Evolutionary conservation across 768 basidiomycete genomes (phyloP).

Genomic region (Pisolithus sp.): DNA sequence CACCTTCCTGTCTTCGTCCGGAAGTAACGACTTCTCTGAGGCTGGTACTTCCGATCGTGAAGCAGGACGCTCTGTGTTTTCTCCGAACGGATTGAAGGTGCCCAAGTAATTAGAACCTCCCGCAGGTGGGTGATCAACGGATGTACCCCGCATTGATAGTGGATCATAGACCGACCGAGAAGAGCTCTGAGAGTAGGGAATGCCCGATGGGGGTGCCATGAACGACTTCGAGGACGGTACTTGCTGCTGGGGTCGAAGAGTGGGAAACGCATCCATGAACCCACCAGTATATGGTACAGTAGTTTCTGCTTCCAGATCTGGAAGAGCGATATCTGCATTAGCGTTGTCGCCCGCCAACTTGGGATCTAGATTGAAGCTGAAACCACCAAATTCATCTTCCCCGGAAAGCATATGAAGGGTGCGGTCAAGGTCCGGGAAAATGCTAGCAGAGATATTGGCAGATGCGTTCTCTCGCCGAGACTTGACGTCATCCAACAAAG

Average conservation of each 20-base stretch:
- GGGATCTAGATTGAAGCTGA: conserved; percentile 84
- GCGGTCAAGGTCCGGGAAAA: conserved; percentile 88
- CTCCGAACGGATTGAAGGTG: conserved; percentile 78
- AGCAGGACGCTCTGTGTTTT: conserved; percentile 43
- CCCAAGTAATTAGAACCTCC: conserved; percentile 56
- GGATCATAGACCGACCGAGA: conserved; percentile 55
- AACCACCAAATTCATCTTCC: conserved; percentile 56
- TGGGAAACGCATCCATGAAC: conserved; percentile 68
- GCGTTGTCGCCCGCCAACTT: conserved; percentile 50
- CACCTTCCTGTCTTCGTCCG: conserved; percentile 58
- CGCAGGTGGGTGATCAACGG: conserved; percentile 41
- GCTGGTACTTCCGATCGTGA: conserved; percentile 20
- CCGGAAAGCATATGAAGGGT: conserved; percentile 68
- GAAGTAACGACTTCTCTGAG: conserved; percentile 36
- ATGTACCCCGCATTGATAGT: conserved; percentile 32
- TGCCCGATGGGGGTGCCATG: conserved; percentile 43
- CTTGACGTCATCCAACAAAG: conserved; percentile 78
- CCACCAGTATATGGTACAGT: conserved; percentile 56
- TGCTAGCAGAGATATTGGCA: conserved; percentile 39
- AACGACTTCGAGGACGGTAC: conserved; percentile 27
- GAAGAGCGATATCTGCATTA: conserved; percentile 36
- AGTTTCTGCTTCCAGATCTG: conserved; percentile 42
- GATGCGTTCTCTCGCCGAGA: conserved; percentile 58
- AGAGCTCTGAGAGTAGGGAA: conserved; percentile 42
- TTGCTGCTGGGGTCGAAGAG: conserved; percentile 34